A percentile compares a stretch with the other conserved stretches of the same genome.
phyloP scores from a whole-genome alignment of 176 grass and related monocot genomes.

The Triticum urartu region DNA sequence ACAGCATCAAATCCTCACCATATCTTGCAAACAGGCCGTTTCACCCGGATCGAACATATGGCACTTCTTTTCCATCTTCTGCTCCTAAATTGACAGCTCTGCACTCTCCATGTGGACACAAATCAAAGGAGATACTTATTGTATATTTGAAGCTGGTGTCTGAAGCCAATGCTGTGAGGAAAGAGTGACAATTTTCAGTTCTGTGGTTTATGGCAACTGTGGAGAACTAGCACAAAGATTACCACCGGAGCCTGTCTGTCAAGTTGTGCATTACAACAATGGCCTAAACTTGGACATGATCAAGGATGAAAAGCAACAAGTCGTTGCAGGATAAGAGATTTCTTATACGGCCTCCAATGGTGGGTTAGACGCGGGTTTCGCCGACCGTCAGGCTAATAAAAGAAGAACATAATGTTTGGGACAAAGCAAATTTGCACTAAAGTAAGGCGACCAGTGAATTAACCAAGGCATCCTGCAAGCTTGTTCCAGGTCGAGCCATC shows the following conservation, averaged over 20 bases:
- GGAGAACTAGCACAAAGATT: background rate
- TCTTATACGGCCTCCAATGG: background rate
- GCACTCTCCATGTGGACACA: background rate
- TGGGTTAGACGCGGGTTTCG: background rate
- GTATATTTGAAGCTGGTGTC: background rate
- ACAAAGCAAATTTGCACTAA: conserved; percentile 9
- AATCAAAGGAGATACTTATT: background rate
- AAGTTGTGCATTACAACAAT: background rate
- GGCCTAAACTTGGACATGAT: conserved; percentile 26
- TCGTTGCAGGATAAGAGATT: conserved; percentile 3
- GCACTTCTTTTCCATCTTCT: background rate
- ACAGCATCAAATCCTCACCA: background rate
- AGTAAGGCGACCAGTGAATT: background rate
- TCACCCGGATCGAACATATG: background rate
- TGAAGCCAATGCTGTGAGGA: background rate
- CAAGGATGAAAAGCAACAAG: background rate
- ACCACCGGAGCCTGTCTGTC: background rate
- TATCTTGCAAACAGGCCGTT: background rate
- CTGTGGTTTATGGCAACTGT: background rate
- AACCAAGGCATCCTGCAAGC: background rate
- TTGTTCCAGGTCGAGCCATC: background rate
- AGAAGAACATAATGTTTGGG: background rate
- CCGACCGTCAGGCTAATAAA: background rate
- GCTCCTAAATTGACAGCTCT: background rate
- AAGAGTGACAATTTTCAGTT: background rate